Percentiles rank a stretch among this genome's conserved stretches.
These are phyloP conservation scores for Pythium chondricola DNA, from an alignment of 352 stramenopile species.

Conservation along the genomic window DNA sequence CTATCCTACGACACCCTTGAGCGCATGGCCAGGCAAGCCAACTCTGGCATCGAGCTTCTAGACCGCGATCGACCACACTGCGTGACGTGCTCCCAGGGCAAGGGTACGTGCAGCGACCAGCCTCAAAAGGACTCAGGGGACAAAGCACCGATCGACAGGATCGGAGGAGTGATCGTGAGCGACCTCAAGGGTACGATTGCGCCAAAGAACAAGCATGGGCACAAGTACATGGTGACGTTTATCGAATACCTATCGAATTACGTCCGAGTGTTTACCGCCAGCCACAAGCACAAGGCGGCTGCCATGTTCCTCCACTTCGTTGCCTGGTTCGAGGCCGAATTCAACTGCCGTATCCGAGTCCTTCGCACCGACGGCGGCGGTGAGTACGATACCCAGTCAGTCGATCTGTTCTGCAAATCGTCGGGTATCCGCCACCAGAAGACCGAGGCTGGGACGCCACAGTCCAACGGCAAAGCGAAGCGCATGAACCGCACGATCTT, in stretches of 20 bases:
- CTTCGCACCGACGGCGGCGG: constrained; percentile 14
- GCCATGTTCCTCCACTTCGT: constrained; percentile 13
- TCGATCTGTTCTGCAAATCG: constrained; percentile 22
- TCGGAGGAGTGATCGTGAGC: constrained; percentile 12
- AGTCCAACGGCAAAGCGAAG: constrained; percentile 27
- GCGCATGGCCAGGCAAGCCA: neutral
- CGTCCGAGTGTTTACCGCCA: constrained; percentile 5
- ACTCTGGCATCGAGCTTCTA: neutral
- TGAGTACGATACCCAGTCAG: constrained; percentile 22
- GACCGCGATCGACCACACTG: neutral
- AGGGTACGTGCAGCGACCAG: constrained; percentile 1
- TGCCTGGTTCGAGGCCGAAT: constrained; percentile 1
- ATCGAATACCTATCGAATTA: constrained; percentile 8
- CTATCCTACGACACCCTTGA: constrained; percentile 9
- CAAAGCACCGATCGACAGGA: constrained; percentile 2
- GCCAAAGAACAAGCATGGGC: neutral
- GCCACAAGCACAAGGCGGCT: constrained; percentile 9
- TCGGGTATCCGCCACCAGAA: constrained; percentile 16
- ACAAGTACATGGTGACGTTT: constrained; percentile 18
- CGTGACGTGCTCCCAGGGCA: constrained; percentile 10
- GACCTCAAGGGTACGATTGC: constrained; percentile 17
- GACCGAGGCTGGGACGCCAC: constrained; percentile 17
- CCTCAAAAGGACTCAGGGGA: constrained; percentile 6
- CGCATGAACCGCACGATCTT: constrained; percentile 24
- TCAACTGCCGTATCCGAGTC: constrained; percentile 5